Conservation (phyloP, 371 early-diverging fungal genomes). For the Haplosporangium sp. region DNA sequence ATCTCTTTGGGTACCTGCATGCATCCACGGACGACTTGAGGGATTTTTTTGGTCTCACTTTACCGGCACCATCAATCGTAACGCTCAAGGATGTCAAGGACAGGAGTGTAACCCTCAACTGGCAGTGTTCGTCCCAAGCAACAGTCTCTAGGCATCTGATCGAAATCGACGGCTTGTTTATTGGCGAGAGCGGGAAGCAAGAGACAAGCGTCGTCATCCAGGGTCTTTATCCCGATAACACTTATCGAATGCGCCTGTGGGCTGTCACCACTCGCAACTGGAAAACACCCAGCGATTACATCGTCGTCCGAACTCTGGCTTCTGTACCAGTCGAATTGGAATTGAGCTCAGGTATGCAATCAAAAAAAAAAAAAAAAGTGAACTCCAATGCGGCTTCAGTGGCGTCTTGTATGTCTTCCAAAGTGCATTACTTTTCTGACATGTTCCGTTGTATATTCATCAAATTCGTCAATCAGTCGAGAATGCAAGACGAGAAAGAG, state of each 20-base stretch:
- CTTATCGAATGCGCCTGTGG: constrained; percentile 62
- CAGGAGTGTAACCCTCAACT: constrained; percentile 55
- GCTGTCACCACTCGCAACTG: constrained; percentile 59
- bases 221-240: constrained; percentile 56
- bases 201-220: constrained; percentile 61
- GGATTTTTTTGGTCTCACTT: constrained; percentile 57
- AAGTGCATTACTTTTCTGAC: too few relatives aligned
- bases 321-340: constrained; percentile 50
- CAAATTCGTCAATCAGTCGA: constrained; percentile 15
- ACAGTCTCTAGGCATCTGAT: constrained; percentile 57
- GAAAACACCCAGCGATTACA: constrained; percentile 56
- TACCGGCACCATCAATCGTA: constrained; percentile 57
- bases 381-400: too few relatives aligned
- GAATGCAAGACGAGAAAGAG: constrained; percentile 33
- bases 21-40: constrained; percentile 55
- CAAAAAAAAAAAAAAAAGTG: too few relatives aligned
- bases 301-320: constrained; percentile 56
- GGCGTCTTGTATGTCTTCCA: neutral
- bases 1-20: constrained; percentile 52
- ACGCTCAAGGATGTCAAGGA: constrained; percentile 59
- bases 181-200: constrained; percentile 58
- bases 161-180: constrained; percentile 61
- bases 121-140: constrained; percentile 54
- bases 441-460: too few relatives aligned
- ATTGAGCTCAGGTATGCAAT: constrained; percentile 39